Percentiles rank a stretch among this genome's conserved stretches.
Evolutionary conservation across 1,139 yeast genomes (phyloP).

Genomic region (Kurtzmaniella quercitrusa): DNA sequence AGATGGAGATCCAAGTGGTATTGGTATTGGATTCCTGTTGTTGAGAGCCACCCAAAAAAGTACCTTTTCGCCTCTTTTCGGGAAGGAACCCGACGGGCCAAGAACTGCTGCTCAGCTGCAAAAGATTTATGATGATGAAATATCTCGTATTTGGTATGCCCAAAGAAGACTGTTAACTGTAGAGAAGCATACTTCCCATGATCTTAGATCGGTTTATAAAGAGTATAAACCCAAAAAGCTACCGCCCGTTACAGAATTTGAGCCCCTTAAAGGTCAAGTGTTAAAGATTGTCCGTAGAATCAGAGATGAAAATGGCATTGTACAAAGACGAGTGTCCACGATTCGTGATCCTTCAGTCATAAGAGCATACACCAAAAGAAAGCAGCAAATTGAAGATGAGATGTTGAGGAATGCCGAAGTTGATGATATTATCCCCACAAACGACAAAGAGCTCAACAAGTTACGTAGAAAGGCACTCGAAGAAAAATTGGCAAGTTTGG

Average conservation of each 20-base stretch:
- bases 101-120: slow-evolving; percentile 74
- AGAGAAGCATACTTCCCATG: slow-evolving; percentile 29
- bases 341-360: slow-evolving; percentile 84
- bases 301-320: slow-evolving; percentile 79
- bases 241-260: slow-evolving; percentile 17
- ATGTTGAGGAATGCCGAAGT: slow-evolving; percentile 51
- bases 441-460: slow-evolving; percentile 80
- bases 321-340: slow-evolving; percentile 76
- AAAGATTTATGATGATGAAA: slow-evolving; percentile 87
- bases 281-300: slow-evolving; percentile 75
- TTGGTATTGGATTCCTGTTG: slow-evolving; percentile 88
- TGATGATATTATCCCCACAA: slow-evolving; percentile 73
- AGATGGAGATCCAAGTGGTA: slow-evolving; percentile 95
- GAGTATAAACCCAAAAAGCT: slow-evolving; percentile 40
- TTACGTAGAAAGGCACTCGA: slow-evolving; percentile 75
- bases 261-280: slow-evolving; percentile 24
- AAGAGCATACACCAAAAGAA: slow-evolving; percentile 75
- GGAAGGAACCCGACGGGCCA: slow-evolving; percentile 37
- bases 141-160: slow-evolving; percentile 84
- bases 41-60: slow-evolving; percentile 92
- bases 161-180: slow-evolving; percentile 66
- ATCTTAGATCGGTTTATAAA: slow-evolving; percentile 29
- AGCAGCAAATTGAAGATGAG: slow-evolving; percentile 73
- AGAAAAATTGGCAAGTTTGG: slow-evolving; percentile 79
- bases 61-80: slow-evolving; percentile 68